Base-by-base conservation (phyloP, 2,329 filamentous ascomycete species). In the Dactylellina parvicollis region DNA sequence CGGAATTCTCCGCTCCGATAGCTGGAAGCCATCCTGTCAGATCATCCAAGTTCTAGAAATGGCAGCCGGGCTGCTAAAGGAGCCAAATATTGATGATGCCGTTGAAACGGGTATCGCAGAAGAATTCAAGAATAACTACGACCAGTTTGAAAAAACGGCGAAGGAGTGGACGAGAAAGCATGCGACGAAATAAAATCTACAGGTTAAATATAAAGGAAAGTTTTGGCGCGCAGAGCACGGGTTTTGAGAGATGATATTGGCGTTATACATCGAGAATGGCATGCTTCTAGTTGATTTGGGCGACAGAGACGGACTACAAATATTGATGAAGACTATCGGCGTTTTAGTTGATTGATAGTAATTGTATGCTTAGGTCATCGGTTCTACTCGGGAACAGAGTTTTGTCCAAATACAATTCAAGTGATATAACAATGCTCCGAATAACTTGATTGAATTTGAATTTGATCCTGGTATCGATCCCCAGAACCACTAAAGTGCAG, bases 1-100 rank as follows among this genome's bases (percentile, higher is more conserved):
- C 46, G 88, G 87, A 72, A 86, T 93, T 81, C 87, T 97, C 77
- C 92, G 93, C 80, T 81, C 89, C 28, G 92, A 96, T 78, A 89
- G 92, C 82, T 97, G 93, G 93, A 97, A 96, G 85, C 93, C 93
- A 16, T 89, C 89, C 74, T 91, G 89, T 78, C 90, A 89, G 82
- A 86, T 96, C 76, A 82, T 83, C 47, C 86, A 87, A 59, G 92
- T 96, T 26, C 86, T 97, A 75, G 87, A 90, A 80, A 90, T 93
- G 77, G 86, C 94, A 20, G 85, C 89, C 75, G 85, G 87, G 75
- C 85, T 96, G 74, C 84, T 97, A 57, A 83, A 87, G 74, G 90
- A 93, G 82, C 93, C 93, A 1, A 91, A 54, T 28, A 75, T 76
- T 10, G 92, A 96, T 78, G 93, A 96, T 81, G 91, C 93, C 26